phyloP scores from a whole-genome alignment of 441 rosid species.

The Capsella rubella region DNA sequence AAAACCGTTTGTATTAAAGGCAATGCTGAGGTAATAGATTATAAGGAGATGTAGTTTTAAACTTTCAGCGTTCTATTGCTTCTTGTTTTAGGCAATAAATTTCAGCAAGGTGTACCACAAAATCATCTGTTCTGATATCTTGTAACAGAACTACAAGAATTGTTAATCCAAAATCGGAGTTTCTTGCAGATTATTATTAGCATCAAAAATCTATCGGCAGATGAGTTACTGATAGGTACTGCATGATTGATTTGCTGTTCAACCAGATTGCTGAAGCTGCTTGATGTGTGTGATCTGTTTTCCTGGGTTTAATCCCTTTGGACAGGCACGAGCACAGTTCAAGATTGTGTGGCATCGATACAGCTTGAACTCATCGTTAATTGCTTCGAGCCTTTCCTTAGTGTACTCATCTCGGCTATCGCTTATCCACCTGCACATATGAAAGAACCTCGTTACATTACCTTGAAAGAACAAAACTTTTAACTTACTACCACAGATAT shows the following conservation, averaged over 20 bases:
- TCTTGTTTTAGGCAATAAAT: background rate
- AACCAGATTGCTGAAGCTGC: conserved; percentile 57
- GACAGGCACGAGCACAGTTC: conserved; percentile 98
- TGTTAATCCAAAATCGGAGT: background rate
- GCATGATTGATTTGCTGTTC: background rate
- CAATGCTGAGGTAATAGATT: background rate
- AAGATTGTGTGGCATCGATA: conserved; percentile 97
- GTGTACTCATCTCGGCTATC: conserved; percentile 98
- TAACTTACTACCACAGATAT: background rate
- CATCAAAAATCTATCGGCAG: conserved; percentile 13
- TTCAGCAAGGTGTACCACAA: conserved; percentile 6
- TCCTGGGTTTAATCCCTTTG: conserved; percentile 97
- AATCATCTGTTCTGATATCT: conserved; percentile 4
- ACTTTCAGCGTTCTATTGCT: background rate
- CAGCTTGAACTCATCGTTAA: conserved; percentile 89
- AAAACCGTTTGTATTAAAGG: background rate
- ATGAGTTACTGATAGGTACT: conserved; percentile 23
- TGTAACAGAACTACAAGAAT: conserved; percentile 27
- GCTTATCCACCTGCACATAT: conserved; percentile 81
- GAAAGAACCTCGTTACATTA: conserved; percentile 1
- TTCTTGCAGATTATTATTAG: conserved; percentile 38
- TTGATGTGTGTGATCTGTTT: conserved; percentile 86
- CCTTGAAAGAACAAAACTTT: background rate
- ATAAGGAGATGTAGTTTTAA: background rate
- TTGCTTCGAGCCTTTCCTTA: conserved; percentile 81